Base-by-base conservation (phyloP, 1,139 yeast species). In the Hanseniaspora sp. region DNA sequence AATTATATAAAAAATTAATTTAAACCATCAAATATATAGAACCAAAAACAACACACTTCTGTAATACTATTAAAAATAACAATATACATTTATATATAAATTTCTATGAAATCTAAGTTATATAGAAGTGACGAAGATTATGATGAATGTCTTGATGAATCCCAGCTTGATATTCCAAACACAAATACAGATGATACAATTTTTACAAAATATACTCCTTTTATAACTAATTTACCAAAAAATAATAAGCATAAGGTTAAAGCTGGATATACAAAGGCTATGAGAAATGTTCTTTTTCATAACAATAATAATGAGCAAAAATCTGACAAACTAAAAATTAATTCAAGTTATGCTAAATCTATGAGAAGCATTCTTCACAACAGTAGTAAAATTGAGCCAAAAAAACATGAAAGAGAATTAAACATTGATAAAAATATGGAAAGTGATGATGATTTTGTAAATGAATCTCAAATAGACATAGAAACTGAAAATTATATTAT, bases 81-180 rank as follows among this genome's bases (percentile, higher is more conserved):
- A 3, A 23, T 23, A 3, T 23, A 23, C 4, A 23, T 23, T 23
- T 23, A 23, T 23, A 23, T 23, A 2, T 23, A 23, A 23, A 23
- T 23, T 4, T 23, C 4, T 23, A 23, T 23, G 23, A 23, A 23
- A 23, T 23, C 23, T 23, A 23, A 23, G 2, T 33, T 5, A 33
- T 7, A n/a, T 13, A 31, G 29, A 7, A 17, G 28, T 9, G 5
- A 15, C n/a, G 51, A 39, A 17, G 47, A 37, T 37, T 33, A 23
- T 28, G 46, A 41, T 17, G 53, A 43, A 2, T 43, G 7, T 15
- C 17, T 41, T 11, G 48, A 18, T 15, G 53, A 49, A 6, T 49
- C 53, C 4, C 53, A 49, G 17, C 15, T 28, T 5, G 34, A 41
- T n/a, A 41, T 41, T 12, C 11, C 45, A 7, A 15, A 13, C 3